Conservation (phyloP, 164 flowering plant genomes). For the Santalum album region DNA sequence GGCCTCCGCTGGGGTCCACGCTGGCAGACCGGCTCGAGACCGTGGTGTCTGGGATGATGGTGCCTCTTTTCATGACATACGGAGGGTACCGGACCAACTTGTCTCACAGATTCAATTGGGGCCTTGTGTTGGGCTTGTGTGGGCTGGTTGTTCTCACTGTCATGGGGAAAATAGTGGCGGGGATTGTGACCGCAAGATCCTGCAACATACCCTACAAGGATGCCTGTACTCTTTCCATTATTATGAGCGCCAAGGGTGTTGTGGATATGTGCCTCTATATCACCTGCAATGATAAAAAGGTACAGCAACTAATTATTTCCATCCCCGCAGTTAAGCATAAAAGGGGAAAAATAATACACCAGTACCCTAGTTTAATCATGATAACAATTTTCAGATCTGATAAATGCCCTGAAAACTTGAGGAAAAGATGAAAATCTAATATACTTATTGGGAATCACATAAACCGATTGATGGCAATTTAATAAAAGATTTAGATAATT, state of each 20-base stretch:
- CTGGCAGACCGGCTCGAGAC: constrained; percentile 20
- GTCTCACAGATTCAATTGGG: neutral
- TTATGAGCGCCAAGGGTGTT: constrained; percentile 30
- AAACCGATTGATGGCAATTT: too few species aligned
- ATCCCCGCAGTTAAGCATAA: too few species aligned
- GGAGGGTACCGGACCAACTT: constrained; percentile 13
- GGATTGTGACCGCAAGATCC: constrained; percentile 11
- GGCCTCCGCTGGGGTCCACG: constrained; percentile 36
- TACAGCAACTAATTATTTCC: too few species aligned
- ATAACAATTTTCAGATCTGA: too few species aligned
- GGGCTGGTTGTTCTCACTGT: neutral
- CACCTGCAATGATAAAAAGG: too few species aligned
- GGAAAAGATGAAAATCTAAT: too few species aligned
- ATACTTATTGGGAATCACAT: too few species aligned
- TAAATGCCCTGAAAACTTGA: too few species aligned
- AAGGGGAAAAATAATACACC: too few species aligned
- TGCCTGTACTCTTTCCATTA: constrained; percentile 21
- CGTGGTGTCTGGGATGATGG: constrained; percentile 12
- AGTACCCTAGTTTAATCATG: too few species aligned
- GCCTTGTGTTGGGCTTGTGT: constrained; percentile 7
- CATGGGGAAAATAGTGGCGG: constrained; percentile 17
- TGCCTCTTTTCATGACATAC: constrained; percentile 24
- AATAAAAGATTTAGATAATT: too few species aligned
- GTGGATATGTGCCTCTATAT: constrained; percentile 20
- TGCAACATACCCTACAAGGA: constrained; percentile 13